Conservation (phyloP, 495 filamentous ascomycete genomes). For the Penicillium fimorum region DNA sequence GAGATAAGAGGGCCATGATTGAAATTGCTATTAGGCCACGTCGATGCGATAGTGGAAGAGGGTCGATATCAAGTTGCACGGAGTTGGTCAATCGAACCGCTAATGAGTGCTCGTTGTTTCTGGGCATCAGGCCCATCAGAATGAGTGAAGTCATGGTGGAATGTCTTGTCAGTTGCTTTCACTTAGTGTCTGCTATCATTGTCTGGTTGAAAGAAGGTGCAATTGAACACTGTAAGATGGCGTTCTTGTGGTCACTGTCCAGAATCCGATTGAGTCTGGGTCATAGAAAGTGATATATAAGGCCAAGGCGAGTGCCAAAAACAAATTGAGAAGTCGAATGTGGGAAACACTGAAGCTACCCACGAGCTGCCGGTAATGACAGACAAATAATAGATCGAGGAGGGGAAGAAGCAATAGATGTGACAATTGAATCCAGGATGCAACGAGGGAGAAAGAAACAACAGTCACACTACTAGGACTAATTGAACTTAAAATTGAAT, state of each 20-base stretch:
- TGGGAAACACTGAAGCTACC: neutral
- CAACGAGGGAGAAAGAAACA: conserved; percentile 5
- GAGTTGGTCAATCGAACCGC: conserved; percentile 23
- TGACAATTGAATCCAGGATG: neutral
- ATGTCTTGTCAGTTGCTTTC: neutral
- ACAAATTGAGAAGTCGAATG: neutral
- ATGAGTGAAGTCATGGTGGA: conserved; percentile 28
- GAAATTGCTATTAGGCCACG: conserved; percentile 55
- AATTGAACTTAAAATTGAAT: conserved; percentile 24
- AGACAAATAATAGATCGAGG: conserved; percentile 4
- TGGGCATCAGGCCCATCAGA: conserved; percentile 22
- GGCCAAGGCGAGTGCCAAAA: neutral
- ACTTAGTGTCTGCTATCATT: neutral
- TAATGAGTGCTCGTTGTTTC: conserved; percentile 17
- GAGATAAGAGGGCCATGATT: conserved; percentile 58
- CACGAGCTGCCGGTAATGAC: neutral
- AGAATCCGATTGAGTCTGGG: neutral
- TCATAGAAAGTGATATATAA: neutral
- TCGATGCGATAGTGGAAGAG: conserved; percentile 49
- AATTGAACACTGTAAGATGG: neutral
- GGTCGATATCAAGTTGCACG: conserved; percentile 32
- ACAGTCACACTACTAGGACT: conserved; percentile 4
- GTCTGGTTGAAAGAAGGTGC: neutral
- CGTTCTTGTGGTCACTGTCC: neutral
- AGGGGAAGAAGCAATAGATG: neutral